Evolutionary conservation across 1,139 yeast species (phyloP), one percentile per base, ranked within the genome.

Genomic region (Yamadazyma diddensiae): DNA sequence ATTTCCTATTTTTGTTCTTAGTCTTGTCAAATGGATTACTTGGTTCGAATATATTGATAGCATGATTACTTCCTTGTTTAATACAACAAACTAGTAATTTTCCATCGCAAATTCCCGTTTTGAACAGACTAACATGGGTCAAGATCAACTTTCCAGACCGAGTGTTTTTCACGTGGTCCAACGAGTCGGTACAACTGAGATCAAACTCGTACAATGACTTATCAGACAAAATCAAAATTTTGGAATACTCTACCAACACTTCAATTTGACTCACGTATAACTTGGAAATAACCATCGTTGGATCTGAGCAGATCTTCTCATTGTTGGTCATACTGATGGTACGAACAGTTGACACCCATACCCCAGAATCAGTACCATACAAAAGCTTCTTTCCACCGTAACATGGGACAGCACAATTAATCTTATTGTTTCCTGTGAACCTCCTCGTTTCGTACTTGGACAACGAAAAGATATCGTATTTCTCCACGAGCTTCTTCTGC

Each of bases 341-440:
- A 24, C 75, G 53, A 25, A 73, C 76, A 0, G 84, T 77, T 29
- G 94, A 79, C 29, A 87, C 78, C 72, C 85, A 94, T 6, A 92
- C 80, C 7, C 98, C 98, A 3, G 82, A 74, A 53, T 88, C 95
- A 0, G 97, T 88, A 30, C 97, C 97, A 50, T 86, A 90, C 29
- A 92, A 59, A 45, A 90, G 62, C 56, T 90, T 86, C 43, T 95
- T 77, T 15, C 98, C 97, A 36, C 97, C 97, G 52, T 92, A 95
- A 55, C 90, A 82, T 20, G 97, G 95, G 22, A 86, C 90, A 18
- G 92, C 94, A 65, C 97, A 88, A 51, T 86, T 88, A 46, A 92
- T 87, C 43, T 82, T 78, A 41, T 68, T 68, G 52, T 86, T 85
- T 16, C 82, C 79, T 29, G 67, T 65, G 57, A 90, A 90, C 50